phyloP scores from a whole-genome alignment of 2,329 filamentous ascomycete species.

The Sporothrix globosa region DNA sequence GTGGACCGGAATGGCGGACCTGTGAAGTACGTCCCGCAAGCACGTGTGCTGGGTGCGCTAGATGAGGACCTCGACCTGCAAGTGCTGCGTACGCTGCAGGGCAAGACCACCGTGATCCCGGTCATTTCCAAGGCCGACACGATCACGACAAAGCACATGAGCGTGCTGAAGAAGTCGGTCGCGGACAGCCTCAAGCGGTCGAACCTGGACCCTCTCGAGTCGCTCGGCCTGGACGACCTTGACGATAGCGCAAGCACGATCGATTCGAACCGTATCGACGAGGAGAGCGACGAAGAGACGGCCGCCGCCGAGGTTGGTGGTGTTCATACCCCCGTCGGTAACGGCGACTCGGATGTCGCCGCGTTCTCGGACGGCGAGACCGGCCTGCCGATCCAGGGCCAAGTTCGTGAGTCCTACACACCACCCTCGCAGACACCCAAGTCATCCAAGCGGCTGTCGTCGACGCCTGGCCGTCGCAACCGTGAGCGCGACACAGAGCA shows the following conservation, averaged over 20 bases:
- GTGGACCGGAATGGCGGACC: constrained; percentile 55
- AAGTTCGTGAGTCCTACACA: constrained; percentile 28
- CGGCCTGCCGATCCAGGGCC: constrained; percentile 42
- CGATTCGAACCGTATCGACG: constrained; percentile 57
- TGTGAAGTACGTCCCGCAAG: constrained; percentile 50
- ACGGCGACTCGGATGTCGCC: constrained; percentile 39
- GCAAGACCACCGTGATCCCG: constrained; percentile 93
- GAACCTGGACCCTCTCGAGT: constrained; percentile 84
- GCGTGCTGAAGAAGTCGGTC: constrained; percentile 84
- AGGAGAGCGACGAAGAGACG: constrained; percentile 54
- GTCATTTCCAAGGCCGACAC: constrained; percentile 97
- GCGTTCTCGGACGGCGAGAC: constrained; percentile 41
- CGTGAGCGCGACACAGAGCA: constrained; percentile 57
- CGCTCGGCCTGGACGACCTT: constrained; percentile 78
- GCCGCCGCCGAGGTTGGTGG: constrained; percentile 35
- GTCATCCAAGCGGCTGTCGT: constrained; percentile 52
- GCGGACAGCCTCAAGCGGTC: constrained; percentile 85
- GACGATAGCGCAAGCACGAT: constrained; percentile 57
- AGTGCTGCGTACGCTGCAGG: constrained; percentile 81
- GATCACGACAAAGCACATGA: constrained; percentile 93
- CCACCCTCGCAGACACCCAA: constrained; percentile 39
- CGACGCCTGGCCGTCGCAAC: constrained; percentile 50
- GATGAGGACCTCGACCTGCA: constrained; percentile 91
- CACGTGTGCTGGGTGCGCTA: constrained; percentile 65
- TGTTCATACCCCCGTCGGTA: constrained; percentile 9